Evolutionary conservation across 164 flowering plant genomes (phyloP), one percentile per base, ranked within the genome.

Genomic region (Dillenia turbinata): DNA sequence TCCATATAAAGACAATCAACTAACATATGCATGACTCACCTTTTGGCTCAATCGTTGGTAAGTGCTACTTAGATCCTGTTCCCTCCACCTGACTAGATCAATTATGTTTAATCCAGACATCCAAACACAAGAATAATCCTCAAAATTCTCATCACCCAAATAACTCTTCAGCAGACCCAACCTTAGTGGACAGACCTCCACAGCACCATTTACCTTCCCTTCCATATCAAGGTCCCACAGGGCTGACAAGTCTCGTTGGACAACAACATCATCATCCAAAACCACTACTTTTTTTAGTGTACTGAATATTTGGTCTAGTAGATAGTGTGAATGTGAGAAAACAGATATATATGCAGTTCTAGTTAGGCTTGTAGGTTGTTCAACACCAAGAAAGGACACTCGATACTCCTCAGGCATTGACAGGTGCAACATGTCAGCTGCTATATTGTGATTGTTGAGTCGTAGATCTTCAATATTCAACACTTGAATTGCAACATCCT

Each of bases 61-160:
- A 8, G 60, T 81, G 63, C 66, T 72, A 49, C 89, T 75, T 51
- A 94, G 72, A 66, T 81, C 71, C 6, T 64, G 77, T 58, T 84
- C 81, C 70, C 95, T 94, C 99, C 99, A 94, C 59, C 67, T 76
- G 24, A 50, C 84, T 65, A 94, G 83, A 72, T 94, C 96, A 69
- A 94, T 66, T 43, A 94, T 54, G 76, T 89, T 94, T 73, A 94
- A 63, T 69, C 99, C 99, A 67, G 97, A 83, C 86, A 87, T 85
- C 99, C 99, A 94, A 56, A 81, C 76, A 82, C 97, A 94, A 40
- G 92, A 79, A 61, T 69, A 74, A 52, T 60, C 57, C 50, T 78
- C 61, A 49, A 69, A 66, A 54, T 49, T 66, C 10, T 63, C 64
- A 15, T 63, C 75, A 46, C 79, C 78, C 69, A 89, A 64, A 64